A percentile compares a stretch with the other conserved stretches of the same genome.
phyloP scores from a whole-genome alignment of 2,329 filamentous ascomycete species.

The Aspergillus sp. region DNA sequence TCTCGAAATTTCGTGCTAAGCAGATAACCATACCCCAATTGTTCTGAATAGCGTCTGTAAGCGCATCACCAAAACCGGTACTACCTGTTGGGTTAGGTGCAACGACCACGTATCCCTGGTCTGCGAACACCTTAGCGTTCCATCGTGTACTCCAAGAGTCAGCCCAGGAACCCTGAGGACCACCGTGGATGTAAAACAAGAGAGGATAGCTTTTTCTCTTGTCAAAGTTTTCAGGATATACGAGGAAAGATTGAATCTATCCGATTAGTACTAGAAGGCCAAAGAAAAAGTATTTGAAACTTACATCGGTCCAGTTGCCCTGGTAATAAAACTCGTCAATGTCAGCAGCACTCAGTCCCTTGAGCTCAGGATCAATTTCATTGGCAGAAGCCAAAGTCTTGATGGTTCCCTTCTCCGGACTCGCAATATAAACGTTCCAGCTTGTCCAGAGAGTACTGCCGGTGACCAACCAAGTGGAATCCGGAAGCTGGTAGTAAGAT shows the following conservation, averaged over 20 bases:
- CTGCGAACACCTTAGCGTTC: constrained; percentile 80
- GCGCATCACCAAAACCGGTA: constrained; percentile 72
- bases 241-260: constrained; percentile 34
- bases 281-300: not conserved
- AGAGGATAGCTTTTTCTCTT: constrained; percentile 68
- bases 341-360: constrained; percentile 27
- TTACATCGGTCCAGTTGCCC: constrained; percentile 31
- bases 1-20: not conserved
- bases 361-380: constrained; percentile 32
- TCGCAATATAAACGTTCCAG: constrained; percentile 29
- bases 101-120: constrained; percentile 79
- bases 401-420: constrained; percentile 18
- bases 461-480: constrained; percentile 28
- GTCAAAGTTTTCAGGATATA: constrained; percentile 54
- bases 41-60: constrained; percentile 67
- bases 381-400: constrained; percentile 32
- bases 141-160: constrained; percentile 75
- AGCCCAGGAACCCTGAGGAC: constrained; percentile 69
- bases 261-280: constrained; percentile 5
- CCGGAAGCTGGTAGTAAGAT: constrained; percentile 23
- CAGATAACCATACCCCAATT: constrained; percentile 59
- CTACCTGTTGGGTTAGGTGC: constrained; percentile 77
- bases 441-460: constrained; percentile 30
- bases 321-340: constrained; percentile 32
- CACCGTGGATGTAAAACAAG: constrained; percentile 73